These are phyloP conservation scores for Solanum lycopersicoides DNA, from an alignment of 257 asterid genomes.

Conservation along the genomic window DNA sequence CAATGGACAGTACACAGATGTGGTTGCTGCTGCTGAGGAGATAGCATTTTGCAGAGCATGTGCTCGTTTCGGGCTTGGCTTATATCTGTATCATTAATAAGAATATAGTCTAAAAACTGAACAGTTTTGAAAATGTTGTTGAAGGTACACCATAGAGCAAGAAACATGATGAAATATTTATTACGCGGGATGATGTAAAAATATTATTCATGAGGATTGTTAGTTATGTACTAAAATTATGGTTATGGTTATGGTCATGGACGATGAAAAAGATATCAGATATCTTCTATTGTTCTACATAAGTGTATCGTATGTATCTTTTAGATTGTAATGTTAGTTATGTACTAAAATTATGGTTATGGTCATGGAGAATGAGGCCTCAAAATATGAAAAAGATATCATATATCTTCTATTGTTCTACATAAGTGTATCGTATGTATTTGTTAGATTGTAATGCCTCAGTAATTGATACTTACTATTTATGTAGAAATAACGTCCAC, in stretches of 20 bases:
- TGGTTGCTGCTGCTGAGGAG: conserved; percentile 90
- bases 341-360: background rate
- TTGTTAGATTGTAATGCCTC: background rate
- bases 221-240: background rate
- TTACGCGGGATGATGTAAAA: background rate
- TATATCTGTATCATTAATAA: conserved; percentile 60
- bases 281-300: background rate
- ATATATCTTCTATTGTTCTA: background rate
- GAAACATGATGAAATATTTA: background rate
- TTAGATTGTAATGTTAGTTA: background rate
- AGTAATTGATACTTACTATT: background rate
- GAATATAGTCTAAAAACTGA: conserved; percentile 4
- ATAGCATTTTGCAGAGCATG: conserved; percentile 93
- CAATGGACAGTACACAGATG: conserved; percentile 30
- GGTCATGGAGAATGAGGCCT: background rate
- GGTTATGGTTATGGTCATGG: background rate
- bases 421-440: background rate
- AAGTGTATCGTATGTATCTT: background rate
- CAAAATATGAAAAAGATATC: background rate
- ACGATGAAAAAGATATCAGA: background rate
- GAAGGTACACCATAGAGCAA: background rate
- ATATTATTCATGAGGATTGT: background rate
- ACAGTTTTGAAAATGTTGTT: background rate
- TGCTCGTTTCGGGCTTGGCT: conserved; percentile 92
- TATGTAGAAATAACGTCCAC: background rate